Conservation (phyloP, 148 eudicot species). For the Heliamphora exappendiculata region DNA sequence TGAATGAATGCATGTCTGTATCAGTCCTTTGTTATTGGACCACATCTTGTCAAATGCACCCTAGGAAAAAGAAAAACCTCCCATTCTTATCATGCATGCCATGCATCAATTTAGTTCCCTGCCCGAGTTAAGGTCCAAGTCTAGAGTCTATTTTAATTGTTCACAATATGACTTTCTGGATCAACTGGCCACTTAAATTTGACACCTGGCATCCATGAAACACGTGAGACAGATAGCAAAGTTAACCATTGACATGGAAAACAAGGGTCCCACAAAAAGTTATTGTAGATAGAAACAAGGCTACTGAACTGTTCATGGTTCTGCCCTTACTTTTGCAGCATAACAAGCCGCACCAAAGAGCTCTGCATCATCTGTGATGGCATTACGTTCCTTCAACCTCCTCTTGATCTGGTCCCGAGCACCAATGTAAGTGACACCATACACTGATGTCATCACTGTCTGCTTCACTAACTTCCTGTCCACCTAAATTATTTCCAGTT, state of each 20-base stretch:
- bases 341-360: conserved; percentile 79
- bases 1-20: neutral
- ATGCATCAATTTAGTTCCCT: neutral
- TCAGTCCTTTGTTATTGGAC: neutral
- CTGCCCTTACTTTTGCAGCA: conserved; percentile 77
- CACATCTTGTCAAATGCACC: neutral
- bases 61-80: neutral
- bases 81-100: neutral
- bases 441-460: conserved; percentile 99
- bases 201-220: neutral
- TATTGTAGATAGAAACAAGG: neutral
- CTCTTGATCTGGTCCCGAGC: conserved; percentile 94
- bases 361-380: conserved; percentile 51
- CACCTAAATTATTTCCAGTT: conserved; percentile 39
- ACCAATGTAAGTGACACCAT: conserved; percentile 95
- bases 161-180: neutral
- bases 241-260: neutral
- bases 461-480: conserved; percentile 97
- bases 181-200: neutral
- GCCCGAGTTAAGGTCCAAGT: neutral
- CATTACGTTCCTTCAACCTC: conserved; percentile 80
- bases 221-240: neutral
- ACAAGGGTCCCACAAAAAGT: conserved; percentile 4
- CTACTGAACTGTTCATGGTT: neutral
- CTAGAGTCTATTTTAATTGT: neutral